These are phyloP conservation scores for Ascocoryne sarcoides DNA, from an alignment of 2,329 filamentous ascomycete genomes.

Conservation along the genomic window DNA sequence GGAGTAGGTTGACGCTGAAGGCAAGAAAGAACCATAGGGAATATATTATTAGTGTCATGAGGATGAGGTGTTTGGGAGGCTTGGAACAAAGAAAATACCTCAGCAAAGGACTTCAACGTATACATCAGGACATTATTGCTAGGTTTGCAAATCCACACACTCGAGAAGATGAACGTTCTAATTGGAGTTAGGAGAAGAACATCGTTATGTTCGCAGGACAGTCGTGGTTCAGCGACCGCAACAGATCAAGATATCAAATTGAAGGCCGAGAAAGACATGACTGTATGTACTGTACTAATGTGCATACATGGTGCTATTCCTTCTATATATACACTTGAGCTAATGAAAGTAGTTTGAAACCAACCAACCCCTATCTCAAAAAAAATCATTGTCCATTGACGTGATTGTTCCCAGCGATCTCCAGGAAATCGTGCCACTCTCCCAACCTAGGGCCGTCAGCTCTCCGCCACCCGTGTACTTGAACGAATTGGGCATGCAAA, in stretches of 20 bases:
- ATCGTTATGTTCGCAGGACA: neutral
- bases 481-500: neutral
- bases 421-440: neutral
- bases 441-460: neutral
- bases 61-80: slow-evolving; percentile 12
- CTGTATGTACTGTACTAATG: too few species aligned
- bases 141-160: too few species aligned
- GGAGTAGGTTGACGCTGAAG: slow-evolving; percentile 6
- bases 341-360: neutral
- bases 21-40: slow-evolving; percentile 13
- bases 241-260: neutral
- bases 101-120: slow-evolving; percentile 10
- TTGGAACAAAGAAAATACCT: slow-evolving; percentile 13
- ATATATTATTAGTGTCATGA: slow-evolving; percentile 18
- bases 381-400: neutral
- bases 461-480: neutral
- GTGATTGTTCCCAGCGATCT: neutral
- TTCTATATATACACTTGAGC: too few species aligned
- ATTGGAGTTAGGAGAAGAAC: neutral
- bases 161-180: neutral
- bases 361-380: neutral
- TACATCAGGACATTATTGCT: slow-evolving; percentile 10
- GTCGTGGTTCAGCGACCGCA: neutral
- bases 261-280: too few species aligned
- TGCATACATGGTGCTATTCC: too few species aligned